phyloP scores from a whole-genome alignment of 108 stramenopile species.

The Asterionellopsis glacialis region DNA sequence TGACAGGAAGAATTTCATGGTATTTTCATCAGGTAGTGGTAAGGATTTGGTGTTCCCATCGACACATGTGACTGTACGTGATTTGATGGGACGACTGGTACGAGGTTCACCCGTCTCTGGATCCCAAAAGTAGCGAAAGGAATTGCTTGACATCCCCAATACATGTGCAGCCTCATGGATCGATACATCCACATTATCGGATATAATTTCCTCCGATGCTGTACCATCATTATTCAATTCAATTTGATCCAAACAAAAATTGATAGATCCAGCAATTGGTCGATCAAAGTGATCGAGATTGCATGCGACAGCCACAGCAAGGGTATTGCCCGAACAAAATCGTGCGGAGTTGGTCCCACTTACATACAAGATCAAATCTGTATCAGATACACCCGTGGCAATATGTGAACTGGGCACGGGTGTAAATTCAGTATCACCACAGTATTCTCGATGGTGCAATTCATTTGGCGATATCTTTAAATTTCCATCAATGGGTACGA shows the following conservation, averaged over 20 bases:
- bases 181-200: constrained; percentile 68
- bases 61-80: constrained; percentile 69
- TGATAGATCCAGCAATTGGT: constrained; percentile 35
- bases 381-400: constrained; percentile 47
- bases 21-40: constrained; percentile 62
- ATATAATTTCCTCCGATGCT: constrained; percentile 41
- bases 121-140: constrained; percentile 79
- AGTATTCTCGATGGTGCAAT: constrained; percentile 54
- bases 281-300: constrained; percentile 22
- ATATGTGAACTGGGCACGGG: constrained; percentile 60
- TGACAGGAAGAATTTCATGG: constrained; percentile 64
- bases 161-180: constrained; percentile 74
- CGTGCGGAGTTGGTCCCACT: constrained; percentile 59
- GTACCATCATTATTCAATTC: constrained; percentile 72
- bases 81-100: constrained; percentile 62
- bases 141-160: constrained; percentile 71
- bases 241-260: constrained; percentile 37
- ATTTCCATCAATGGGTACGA: constrained; percentile 68
- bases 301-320: constrained; percentile 29
- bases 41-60: constrained; percentile 53
- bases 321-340: constrained; percentile 66
- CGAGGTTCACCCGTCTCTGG: constrained; percentile 58
- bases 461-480: constrained; percentile 55
- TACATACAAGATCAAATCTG: constrained; percentile 73
- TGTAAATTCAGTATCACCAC: constrained; percentile 80